phyloP scores from a whole-genome alignment of 139 green algal genomes.

The Haematococcus sp. region DNA sequence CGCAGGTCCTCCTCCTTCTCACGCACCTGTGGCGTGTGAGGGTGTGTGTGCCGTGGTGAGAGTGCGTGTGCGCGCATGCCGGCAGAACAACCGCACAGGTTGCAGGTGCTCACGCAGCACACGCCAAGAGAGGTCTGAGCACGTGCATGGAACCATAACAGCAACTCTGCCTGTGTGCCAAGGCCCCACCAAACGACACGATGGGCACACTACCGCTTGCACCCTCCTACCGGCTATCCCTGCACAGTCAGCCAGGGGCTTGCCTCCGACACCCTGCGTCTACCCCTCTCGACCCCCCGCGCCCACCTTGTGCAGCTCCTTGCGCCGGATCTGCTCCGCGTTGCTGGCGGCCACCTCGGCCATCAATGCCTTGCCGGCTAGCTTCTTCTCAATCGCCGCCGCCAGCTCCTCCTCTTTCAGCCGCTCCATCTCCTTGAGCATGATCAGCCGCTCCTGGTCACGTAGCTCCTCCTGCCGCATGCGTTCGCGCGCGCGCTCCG shows the following conservation, averaged over 20 bases:
- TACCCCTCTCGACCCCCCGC: too few species aligned
- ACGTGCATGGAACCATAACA: too few species aligned
- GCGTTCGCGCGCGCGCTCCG: slow-evolving; percentile 54
- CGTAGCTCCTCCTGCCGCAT: slow-evolving; percentile 60
- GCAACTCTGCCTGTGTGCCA: too few species aligned
- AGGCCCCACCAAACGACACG: too few species aligned
- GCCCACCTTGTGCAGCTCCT: slow-evolving; percentile 58
- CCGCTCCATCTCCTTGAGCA: slow-evolving; percentile 66
- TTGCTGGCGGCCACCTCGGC: slow-evolving; percentile 70
- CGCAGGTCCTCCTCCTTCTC: slow-evolving; percentile 79
- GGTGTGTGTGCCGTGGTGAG: not conserved
- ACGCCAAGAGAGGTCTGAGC: too few species aligned
- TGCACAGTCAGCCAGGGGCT: too few species aligned
- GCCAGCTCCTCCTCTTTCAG: slow-evolving; percentile 65
- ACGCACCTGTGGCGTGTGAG: slow-evolving; percentile 13
- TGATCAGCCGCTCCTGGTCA: slow-evolving; percentile 56
- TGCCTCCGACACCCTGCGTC: too few species aligned
- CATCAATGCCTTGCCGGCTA: slow-evolving; percentile 49
- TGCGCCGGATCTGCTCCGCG: slow-evolving; percentile 71
- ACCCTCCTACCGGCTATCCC: too few species aligned
- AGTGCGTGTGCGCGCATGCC: not conserved
- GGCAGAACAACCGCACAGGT: not conserved
- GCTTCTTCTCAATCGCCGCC: slow-evolving; percentile 55
- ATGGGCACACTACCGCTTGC: too few species aligned
- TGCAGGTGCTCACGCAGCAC: too few species aligned